Conservation (phyloP, 108 stramenopile species). For the Cyclotella atomus region DNA sequence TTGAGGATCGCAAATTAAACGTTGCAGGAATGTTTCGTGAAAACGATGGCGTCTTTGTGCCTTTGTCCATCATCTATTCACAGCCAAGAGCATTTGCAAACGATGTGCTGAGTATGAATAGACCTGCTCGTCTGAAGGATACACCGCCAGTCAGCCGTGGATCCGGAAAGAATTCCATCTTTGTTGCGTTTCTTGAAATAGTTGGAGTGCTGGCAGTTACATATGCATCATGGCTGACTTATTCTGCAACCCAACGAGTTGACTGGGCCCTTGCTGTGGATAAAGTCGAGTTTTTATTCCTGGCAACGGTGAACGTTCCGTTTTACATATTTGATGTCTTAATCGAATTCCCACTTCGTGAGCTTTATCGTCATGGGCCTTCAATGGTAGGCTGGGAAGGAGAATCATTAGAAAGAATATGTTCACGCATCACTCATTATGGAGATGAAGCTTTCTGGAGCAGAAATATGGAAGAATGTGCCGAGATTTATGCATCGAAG, state of each 20-base stretch:
- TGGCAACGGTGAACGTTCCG: constrained; percentile 10
- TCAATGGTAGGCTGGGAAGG: constrained; percentile 68
- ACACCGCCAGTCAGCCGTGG: background rate
- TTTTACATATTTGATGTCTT: constrained; percentile 24
- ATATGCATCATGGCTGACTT: constrained; percentile 12
- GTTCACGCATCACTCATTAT: constrained; percentile 57
- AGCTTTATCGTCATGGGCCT: constrained; percentile 67
- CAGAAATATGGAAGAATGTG: constrained; percentile 65
- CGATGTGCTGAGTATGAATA: constrained; percentile 30
- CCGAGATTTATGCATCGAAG: constrained; percentile 53
- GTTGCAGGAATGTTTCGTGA: constrained; percentile 35
- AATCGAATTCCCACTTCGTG: constrained; percentile 55
- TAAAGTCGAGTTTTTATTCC: constrained; percentile 12
- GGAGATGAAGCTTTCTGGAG: constrained; percentile 67
- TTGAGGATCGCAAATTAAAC: background rate
- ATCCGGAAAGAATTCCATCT: constrained; percentile 9
- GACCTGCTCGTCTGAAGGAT: constrained; percentile 8
- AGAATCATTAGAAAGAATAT: constrained; percentile 51
- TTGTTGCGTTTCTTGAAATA: constrained; percentile 27
- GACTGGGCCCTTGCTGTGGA: constrained; percentile 14
- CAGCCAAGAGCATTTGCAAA: constrained; percentile 28
- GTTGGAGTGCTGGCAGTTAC: constrained; percentile 20
- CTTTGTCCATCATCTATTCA: constrained; percentile 31
- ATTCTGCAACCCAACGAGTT: constrained; percentile 4
- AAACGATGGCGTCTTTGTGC: constrained; percentile 36